Evolutionary conservation across 2,329 filamentous ascomycete genomes (phyloP).

Genomic region (Trichoderma breve): DNA sequence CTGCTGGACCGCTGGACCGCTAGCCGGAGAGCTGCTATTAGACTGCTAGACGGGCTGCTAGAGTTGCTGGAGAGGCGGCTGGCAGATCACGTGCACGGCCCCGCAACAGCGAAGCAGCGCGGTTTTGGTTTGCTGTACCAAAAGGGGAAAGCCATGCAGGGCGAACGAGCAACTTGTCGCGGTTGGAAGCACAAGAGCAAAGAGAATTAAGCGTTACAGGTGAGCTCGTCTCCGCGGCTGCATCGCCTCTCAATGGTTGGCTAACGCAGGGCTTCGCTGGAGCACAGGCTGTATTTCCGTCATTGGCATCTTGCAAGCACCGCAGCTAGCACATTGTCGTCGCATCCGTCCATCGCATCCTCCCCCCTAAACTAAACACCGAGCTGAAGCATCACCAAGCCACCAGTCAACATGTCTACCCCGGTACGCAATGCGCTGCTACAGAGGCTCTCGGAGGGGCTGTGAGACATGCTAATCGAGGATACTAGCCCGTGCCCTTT

Average conservation of each 20-base stretch:
- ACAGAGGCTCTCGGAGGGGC: not conserved
- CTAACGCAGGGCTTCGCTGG: not conserved
- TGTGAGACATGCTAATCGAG: slow-evolving; percentile 25
- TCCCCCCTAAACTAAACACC: slow-evolving; percentile 1
- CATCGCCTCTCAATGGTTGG: not conserved
- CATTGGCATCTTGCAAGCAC: not conserved
- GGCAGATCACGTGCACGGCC: slow-evolving; percentile 30
- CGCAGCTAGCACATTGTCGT: not conserved
- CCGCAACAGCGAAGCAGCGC: slow-evolving; percentile 22
- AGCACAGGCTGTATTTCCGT: not conserved
- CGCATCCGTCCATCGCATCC: not conserved
- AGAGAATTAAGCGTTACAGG: slow-evolving; percentile 7
- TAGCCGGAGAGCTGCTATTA: too few species aligned
- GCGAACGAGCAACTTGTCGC: slow-evolving; percentile 23
- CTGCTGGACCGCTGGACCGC: not conserved
- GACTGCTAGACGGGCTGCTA: too few species aligned
- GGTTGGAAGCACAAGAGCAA: slow-evolving; percentile 13
- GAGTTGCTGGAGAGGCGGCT: not conserved
- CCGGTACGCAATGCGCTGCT: slow-evolving; percentile 31
- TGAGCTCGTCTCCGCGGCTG: slow-evolving; percentile 25
- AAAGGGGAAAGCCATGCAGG: slow-evolving; percentile 30
- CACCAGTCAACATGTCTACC: slow-evolving; percentile 40
- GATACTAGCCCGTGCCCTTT: slow-evolving; percentile 66
- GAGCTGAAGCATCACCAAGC: slow-evolving; percentile 20
- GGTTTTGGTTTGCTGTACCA: slow-evolving; percentile 21